These are phyloP conservation scores for Collybia sp. DNA, from an alignment of 768 basidiomycete species.

Conservation along the genomic window DNA sequence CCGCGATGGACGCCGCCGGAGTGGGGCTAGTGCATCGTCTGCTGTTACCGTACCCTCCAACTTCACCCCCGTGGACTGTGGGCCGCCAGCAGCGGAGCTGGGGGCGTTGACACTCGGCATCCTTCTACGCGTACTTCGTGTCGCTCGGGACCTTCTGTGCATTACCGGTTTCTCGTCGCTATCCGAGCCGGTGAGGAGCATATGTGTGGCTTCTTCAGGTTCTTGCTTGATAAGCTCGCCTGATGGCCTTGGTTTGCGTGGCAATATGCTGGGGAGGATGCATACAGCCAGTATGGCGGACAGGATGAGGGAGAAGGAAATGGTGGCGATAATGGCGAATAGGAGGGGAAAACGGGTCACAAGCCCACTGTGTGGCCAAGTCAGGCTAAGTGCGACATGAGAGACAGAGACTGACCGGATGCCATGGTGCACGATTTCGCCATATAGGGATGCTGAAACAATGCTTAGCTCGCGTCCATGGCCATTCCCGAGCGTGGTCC, in stretches of 20 bases:
- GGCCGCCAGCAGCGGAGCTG: too few species aligned
- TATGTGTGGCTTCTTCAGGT: constrained; percentile 1
- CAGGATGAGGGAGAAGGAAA: constrained; percentile 42
- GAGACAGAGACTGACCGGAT: constrained; percentile 49
- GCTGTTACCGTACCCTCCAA: constrained; percentile 18
- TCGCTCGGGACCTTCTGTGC: constrained; percentile 18
- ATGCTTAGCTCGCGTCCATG: constrained; percentile 73
- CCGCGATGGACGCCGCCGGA: constrained; percentile 45
- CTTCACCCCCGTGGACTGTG: constrained; percentile 14
- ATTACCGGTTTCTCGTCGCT: constrained; percentile 12
- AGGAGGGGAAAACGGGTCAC: constrained; percentile 65
- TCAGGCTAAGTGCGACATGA: not conserved
- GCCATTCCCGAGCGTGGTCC: constrained; percentile 66
- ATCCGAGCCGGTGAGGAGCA: constrained; percentile 9
- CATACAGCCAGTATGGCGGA: constrained; percentile 43
- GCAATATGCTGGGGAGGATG: constrained; percentile 42
- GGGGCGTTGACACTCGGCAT: not conserved
- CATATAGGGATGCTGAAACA: constrained; percentile 53
- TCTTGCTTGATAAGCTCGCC: constrained; percentile 2
- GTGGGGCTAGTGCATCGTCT: constrained; percentile 5
- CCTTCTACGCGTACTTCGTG: constrained; percentile 18
- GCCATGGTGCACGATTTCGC: constrained; percentile 61
- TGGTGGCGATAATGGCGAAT: constrained; percentile 42
- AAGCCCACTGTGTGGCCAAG: constrained; percentile 50
- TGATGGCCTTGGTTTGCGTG: constrained; percentile 9